Evolutionary conservation across 2,329 filamentous ascomycete genomes (phyloP), one percentile per base, ranked within the genome.

Genomic region (Trichophyton mentagrophytes): DNA sequence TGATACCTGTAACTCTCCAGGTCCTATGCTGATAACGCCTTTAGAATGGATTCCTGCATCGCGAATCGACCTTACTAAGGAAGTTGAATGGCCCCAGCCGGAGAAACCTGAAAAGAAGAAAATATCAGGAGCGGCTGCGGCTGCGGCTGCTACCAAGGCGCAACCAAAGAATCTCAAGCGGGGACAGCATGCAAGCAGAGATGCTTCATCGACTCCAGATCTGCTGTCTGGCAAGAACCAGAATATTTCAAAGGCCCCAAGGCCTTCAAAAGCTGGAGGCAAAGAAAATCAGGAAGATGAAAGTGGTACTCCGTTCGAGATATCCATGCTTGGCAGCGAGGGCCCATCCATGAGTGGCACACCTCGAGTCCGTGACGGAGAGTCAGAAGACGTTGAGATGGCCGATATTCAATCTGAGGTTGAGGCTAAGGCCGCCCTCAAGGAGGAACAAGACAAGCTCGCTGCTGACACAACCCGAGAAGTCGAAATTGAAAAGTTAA

Each of bases 51-150:
- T 99, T 8, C 81, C 88, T 1, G 82, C 87, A 33, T 80, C 83
- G 40, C 84, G 93, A 40, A 89, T 99, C 66, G 90, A 97, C 72
- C 86, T 99, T 61, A 79, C 82, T 1, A 86, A 90, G 66, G 91
- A 96, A 68, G 93, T 99, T 60, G 93, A 99, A 76, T 99, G 93
- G 91, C 93, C 93, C 20, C 87, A 85, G 63, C 89, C 90, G 8
- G 91, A 95, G 65, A 95, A 95, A 73, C 80, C 86, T 0, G 95
- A 96, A 69, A 93, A 92, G 76, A 84, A 83, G 67, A 95, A 95
- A 76, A 86, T 89, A 65, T 80, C 82, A 67, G 74, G 70, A 73
- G 15, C 78, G 74, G 42, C 85, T 82, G 67, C 59, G 60, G 49
- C 49, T 73, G 15, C 78, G 74, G 42, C 85, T 82, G 64, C 66